phyloP scores from a whole-genome alignment of 148 eudicot species.

The Vaccinium vitisidaea region DNA sequence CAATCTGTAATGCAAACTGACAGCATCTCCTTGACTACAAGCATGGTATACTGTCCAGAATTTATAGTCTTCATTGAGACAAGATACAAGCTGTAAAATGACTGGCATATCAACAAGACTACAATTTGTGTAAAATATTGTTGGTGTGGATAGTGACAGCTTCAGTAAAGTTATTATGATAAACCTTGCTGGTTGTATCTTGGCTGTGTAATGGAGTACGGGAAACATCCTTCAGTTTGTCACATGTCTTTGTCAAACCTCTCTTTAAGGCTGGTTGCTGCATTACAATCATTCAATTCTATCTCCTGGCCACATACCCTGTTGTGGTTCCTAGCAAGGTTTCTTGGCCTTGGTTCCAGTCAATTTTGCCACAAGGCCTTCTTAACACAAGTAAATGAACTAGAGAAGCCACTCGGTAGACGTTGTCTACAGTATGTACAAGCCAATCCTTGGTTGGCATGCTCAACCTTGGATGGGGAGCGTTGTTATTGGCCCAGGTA shows the following conservation, averaged over 20 bases:
- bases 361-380: background rate
- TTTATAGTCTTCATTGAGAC: background rate
- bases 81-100: background rate
- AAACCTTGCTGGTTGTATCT: background rate
- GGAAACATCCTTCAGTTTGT: background rate
- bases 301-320: background rate
- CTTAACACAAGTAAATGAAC: background rate
- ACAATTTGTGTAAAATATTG: background rate
- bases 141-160: background rate
- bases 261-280: background rate
- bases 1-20: background rate
- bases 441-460: background rate
- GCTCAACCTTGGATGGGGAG: background rate
- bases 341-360: background rate
- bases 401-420: background rate
- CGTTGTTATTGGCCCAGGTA: background rate
- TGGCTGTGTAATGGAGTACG: background rate
- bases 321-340: background rate
- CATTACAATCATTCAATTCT: background rate
- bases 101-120: background rate
- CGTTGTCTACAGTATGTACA: background rate
- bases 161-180: background rate
- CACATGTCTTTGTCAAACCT: background rate
- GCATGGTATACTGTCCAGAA: background rate
- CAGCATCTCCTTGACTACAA: background rate